A percentile compares a stretch with the other conserved stretches of the same genome.
Conservation (phyloP, 495 filamentous ascomycete species). For the Xylaria longipes region DNA sequence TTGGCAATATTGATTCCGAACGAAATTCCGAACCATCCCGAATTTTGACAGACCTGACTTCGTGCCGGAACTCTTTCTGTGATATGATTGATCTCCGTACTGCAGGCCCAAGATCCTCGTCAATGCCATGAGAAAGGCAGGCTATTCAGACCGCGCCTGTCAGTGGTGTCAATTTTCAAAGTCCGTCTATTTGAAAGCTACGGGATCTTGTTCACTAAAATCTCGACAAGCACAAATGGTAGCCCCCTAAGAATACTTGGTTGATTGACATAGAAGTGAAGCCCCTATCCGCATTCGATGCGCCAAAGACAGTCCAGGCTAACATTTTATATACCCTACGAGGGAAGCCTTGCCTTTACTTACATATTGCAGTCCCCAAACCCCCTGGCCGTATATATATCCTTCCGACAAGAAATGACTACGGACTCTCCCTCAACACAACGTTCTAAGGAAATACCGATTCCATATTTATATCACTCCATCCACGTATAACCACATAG, state of each 20-base stretch:
- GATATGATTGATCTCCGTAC: not conserved
- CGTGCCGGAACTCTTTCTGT: not conserved
- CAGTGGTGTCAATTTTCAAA: not conserved
- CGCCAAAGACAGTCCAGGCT: not conserved
- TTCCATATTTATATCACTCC: not conserved
- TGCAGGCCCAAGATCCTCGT: too few species aligned
- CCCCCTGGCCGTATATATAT: not conserved
- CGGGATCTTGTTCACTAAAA: not conserved
- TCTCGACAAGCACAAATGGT: not conserved
- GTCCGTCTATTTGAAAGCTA: not conserved
- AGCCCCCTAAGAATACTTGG: not conserved
- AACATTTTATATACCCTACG: not conserved
- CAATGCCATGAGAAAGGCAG: not conserved
- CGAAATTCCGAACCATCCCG: not conserved
- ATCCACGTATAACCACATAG: not conserved
- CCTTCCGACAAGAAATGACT: not conserved
- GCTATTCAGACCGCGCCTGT: not conserved
- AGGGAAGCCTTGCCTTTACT: not conserved
- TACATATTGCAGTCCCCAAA: not conserved
- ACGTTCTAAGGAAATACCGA: not conserved
- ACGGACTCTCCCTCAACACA: not conserved
- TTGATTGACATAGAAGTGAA: not conserved
- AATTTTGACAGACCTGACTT: not conserved
- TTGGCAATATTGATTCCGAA: slow-evolving; percentile 24
- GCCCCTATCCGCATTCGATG: not conserved